Percentiles rank a stretch among this genome's conserved stretches.
phyloP scores from a whole-genome alignment of 176 grass and related monocot genomes.

The Bonia amplexicaulis region DNA sequence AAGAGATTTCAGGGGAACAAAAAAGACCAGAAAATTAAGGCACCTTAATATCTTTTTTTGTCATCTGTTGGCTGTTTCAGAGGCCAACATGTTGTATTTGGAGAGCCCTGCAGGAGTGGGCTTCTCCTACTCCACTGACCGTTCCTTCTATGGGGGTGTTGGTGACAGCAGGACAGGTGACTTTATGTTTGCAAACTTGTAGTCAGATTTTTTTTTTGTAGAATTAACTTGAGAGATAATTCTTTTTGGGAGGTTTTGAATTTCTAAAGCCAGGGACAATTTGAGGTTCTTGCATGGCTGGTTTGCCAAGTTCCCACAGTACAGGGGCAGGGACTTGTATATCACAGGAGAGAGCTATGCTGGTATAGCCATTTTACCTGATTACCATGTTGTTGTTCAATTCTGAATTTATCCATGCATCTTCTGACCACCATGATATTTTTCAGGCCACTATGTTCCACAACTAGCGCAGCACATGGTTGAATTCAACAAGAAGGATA shows the following conservation, averaged over 20 bases:
- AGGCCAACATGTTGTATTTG: slow-evolving; percentile 88
- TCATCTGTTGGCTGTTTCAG: slow-evolving; percentile 43
- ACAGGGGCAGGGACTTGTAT: slow-evolving; percentile 70
- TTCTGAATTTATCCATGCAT: neutral
- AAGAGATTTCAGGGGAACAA: neutral
- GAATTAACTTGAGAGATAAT: neutral
- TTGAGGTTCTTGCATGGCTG: slow-evolving; percentile 77
- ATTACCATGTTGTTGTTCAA: neutral
- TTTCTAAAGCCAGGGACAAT: slow-evolving; percentile 76
- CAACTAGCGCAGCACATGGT: slow-evolving; percentile 80
- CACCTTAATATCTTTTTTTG: neutral
- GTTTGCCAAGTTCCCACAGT: slow-evolving; percentile 83
- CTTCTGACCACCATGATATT: neutral
- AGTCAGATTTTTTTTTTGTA: neutral
- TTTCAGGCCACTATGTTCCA: slow-evolving; percentile 77
- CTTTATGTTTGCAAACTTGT: neutral
- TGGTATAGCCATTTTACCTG: slow-evolving; percentile 35
- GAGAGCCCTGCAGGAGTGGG: slow-evolving; percentile 90
- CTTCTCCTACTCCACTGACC: slow-evolving; percentile 75
- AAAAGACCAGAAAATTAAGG: neutral
- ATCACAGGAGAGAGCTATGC: slow-evolving; percentile 97
- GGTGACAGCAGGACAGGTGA: slow-evolving; percentile 78
- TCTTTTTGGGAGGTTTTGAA: neutral
- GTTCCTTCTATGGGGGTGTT: slow-evolving; percentile 60
- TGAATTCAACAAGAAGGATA: slow-evolving; percentile 70